These are phyloP conservation scores for Glycine latifolia DNA, from an alignment of 306 rosid species.

Conservation along the genomic window DNA sequence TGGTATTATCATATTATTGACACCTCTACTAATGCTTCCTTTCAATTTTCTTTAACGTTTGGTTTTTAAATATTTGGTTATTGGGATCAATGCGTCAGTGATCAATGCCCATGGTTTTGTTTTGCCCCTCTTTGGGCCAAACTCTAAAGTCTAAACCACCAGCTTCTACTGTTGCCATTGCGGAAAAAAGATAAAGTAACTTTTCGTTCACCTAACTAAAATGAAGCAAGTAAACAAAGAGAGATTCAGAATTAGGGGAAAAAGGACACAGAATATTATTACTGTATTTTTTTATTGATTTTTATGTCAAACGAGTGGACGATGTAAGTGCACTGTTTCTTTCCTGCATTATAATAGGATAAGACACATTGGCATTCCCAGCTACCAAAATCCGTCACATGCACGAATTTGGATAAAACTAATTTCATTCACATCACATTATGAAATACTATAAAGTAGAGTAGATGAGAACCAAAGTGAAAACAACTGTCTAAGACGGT, in stretches of 20 bases:
- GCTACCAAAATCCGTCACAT: neutral
- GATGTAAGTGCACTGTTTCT: too few species aligned
- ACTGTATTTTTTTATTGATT: too few species aligned
- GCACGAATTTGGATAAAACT: neutral
- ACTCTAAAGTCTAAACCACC: conserved; percentile 30
- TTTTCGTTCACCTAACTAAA: conserved; percentile 21
- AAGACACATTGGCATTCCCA: neutral
- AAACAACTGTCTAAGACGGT: conserved; percentile 59
- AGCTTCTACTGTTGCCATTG: too few species aligned
- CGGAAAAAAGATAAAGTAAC: neutral
- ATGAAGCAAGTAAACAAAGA: neutral
- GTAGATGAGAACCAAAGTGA: conserved; percentile 21
- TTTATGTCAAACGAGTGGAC: neutral
- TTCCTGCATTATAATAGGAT: too few species aligned
- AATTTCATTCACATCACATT: too few species aligned
- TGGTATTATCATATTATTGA: too few species aligned
- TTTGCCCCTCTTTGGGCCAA: neutral
- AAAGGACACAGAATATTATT: neutral
- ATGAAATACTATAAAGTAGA: too few species aligned
- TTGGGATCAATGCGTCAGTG: conserved; percentile 8
- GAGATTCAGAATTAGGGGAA: neutral
- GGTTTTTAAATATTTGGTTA: too few species aligned
- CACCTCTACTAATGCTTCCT: too few species aligned
- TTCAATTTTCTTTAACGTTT: too few species aligned
- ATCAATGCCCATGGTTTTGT: conserved; percentile 64